Evolutionary conservation across 2,329 filamentous ascomycete species (phyloP), one percentile per base, ranked within the genome.

Genomic region (Sporothrix inflata): DNA sequence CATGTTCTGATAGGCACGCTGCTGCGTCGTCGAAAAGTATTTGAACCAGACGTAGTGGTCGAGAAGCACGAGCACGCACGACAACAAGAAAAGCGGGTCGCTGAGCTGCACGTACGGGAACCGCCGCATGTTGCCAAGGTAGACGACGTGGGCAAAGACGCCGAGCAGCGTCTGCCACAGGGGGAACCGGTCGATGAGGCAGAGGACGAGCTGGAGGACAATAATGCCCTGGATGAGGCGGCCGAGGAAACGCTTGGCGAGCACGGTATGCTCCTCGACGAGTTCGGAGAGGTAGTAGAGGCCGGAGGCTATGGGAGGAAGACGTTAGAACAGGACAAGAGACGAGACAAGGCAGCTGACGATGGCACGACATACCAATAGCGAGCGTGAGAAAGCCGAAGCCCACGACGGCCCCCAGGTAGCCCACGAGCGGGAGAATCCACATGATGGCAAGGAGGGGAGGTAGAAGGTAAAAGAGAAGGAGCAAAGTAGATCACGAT

Each of bases 211-310:
- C 80, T 98, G 95, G 7, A 94, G 80, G 40, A 78, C 87, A 74
- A 98, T 91, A 75, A 97, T 89, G 74, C 83, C 84, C 83, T 97
- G 97, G 78, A 98, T 98, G 71, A 98, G 85, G 55, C 89, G 90
- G 45, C 88, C 92, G 69, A 99, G 86, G n/a, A 98, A 85, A 72
- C 91, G 93, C 80, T 97, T 97, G 14, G 94, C 92, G 74, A 97
- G 83, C 12, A 98, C 95, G 4, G 95, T 98, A 80, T 99, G 95
- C 82, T 99, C 96, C 83, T 99, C 96, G 74, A 99, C 96, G 16
- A 98, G 90, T 82, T 99, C 96, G 30, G 95, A 98, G 70, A 99
- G 91, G 81, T 99, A 99, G 84, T 99, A 99, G 34, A 99, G 90
- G 49, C 96, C 96, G n/a, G 94, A 98, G 51, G 96, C 96, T 93